These are phyloP conservation scores for Podila horticola DNA, from an alignment of 192 early-diverging fungal genomes.

Conservation along the genomic window DNA sequence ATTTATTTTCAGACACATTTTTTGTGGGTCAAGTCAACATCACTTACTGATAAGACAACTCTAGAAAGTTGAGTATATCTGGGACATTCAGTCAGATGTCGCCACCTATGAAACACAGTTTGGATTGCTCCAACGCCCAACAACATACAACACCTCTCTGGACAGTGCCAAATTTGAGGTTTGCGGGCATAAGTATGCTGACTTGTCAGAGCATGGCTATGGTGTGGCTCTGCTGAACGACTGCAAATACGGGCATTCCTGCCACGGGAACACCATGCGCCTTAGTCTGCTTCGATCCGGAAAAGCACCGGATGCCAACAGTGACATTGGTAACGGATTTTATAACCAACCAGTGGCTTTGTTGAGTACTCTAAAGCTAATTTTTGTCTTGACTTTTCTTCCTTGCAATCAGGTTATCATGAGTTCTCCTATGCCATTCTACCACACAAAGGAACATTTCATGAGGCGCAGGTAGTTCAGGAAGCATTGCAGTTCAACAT, in stretches of 20 bases:
- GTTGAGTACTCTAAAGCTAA: background rate
- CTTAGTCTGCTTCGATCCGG: slow-evolving; percentile 90
- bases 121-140: slow-evolving; percentile 91
- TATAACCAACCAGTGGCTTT: background rate
- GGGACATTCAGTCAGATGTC: slow-evolving; percentile 82
- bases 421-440: slow-evolving; percentile 90
- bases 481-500: slow-evolving; percentile 93
- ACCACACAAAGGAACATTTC: slow-evolving; percentile 87
- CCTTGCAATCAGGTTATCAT: slow-evolving; percentile 76
- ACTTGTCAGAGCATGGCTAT: slow-evolving; percentile 95
- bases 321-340: slow-evolving; percentile 65
- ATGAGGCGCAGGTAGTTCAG: slow-evolving; percentile 85
- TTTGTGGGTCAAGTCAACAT: background rate
- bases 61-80: slow-evolving; percentile 93
- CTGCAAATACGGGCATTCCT: slow-evolving; percentile 95
- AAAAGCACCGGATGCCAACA: slow-evolving; percentile 79
- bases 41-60: background rate
- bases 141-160: slow-evolving; percentile 95
- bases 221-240: slow-evolving; percentile 96
- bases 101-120: slow-evolving; percentile 97
- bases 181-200: slow-evolving; percentile 96
- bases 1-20: background rate
- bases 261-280: slow-evolving; percentile 81
- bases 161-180: slow-evolving; percentile 96
- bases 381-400: slow-evolving; percentile 52